These are phyloP conservation scores for Colletotrichum sp. DNA, from an alignment of 2,329 filamentous ascomycete genomes.

Conservation along the genomic window DNA sequence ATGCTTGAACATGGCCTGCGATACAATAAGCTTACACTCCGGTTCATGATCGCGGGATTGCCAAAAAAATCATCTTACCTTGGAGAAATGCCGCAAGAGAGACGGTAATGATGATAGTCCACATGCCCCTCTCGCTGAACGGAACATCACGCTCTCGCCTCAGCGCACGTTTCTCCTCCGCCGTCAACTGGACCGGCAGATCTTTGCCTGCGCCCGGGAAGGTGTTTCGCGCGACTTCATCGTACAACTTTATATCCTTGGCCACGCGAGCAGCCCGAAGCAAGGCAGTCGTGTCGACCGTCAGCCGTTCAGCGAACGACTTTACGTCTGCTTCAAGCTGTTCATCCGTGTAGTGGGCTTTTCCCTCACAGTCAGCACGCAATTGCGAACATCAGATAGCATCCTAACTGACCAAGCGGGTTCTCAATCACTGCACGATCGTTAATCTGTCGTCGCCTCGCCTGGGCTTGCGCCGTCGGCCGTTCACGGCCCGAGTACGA, in stretches of 20 bases:
- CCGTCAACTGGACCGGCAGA: constrained; percentile 35
- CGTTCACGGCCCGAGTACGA: constrained; percentile 19
- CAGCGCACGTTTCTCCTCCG: constrained; percentile 41
- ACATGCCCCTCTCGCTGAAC: constrained; percentile 44
- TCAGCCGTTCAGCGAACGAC: constrained; percentile 34
- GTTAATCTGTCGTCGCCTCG: constrained; percentile 32
- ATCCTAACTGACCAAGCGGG: constrained; percentile 30
- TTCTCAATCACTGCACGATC: constrained; percentile 41
- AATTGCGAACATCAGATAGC: background rate
- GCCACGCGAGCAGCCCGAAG: constrained; percentile 45
- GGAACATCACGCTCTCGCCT: constrained; percentile 40
- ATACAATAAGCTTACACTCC: background rate
- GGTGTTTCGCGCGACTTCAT: constrained; percentile 36
- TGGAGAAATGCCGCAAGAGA: constrained; percentile 49
- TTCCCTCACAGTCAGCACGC: background rate
- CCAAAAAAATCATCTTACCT: constrained; percentile 20
- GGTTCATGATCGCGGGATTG: background rate
- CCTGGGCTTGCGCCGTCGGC: constrained; percentile 28
- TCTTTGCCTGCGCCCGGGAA: constrained; percentile 23
- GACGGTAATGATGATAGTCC: constrained; percentile 45
- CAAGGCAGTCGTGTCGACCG: constrained; percentile 33
- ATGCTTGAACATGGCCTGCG: constrained; percentile 45
- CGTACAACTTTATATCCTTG: constrained; percentile 43
- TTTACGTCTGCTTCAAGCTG: constrained; percentile 40
- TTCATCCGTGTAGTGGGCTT: constrained; percentile 42